Conservation (phyloP, 495 filamentous ascomycete genomes). For the Lasiosphaeria miniovina region DNA sequence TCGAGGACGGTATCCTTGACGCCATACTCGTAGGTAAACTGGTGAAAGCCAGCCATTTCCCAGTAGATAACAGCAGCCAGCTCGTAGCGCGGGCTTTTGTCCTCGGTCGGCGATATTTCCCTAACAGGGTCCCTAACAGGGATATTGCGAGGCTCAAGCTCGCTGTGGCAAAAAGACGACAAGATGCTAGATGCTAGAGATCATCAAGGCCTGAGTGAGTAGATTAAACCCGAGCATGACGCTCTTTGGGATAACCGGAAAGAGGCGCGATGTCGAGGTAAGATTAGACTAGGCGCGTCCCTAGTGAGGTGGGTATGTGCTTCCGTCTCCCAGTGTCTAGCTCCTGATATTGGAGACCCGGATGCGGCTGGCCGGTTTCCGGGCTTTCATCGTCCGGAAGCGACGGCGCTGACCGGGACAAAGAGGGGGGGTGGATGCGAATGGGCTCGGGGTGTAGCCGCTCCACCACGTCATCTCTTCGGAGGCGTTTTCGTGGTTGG, state of each 20-base stretch:
- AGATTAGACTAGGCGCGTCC: too few relatives aligned
- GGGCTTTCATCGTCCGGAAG: too few relatives aligned
- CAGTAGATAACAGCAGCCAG: conserved; percentile 6
- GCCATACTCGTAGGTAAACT: background rate
- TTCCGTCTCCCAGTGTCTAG: too few relatives aligned
- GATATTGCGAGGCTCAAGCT: conserved; percentile 9
- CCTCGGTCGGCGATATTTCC: background rate
- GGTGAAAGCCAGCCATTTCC: conserved; percentile 3
- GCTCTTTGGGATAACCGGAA: background rate
- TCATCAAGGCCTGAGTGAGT: background rate
- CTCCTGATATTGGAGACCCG: too few relatives aligned
- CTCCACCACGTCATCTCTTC: background rate
- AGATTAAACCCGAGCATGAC: background rate
- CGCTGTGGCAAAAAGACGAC: conserved; percentile 8
- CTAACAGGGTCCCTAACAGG: too few relatives aligned
- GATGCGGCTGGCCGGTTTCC: too few relatives aligned
- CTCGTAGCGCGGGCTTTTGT: background rate
- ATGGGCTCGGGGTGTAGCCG: background rate
- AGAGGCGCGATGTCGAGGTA: background rate
- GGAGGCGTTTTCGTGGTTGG: conserved; percentile 4
- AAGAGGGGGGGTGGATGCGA: too few relatives aligned
- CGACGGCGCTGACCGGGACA: too few relatives aligned
- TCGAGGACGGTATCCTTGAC: conserved; percentile 1
- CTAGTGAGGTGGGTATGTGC: too few relatives aligned
- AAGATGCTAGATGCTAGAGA: background rate